These are phyloP conservation scores for Penicillium samsonianum DNA, from an alignment of 495 filamentous ascomycete genomes.

Conservation along the genomic window DNA sequence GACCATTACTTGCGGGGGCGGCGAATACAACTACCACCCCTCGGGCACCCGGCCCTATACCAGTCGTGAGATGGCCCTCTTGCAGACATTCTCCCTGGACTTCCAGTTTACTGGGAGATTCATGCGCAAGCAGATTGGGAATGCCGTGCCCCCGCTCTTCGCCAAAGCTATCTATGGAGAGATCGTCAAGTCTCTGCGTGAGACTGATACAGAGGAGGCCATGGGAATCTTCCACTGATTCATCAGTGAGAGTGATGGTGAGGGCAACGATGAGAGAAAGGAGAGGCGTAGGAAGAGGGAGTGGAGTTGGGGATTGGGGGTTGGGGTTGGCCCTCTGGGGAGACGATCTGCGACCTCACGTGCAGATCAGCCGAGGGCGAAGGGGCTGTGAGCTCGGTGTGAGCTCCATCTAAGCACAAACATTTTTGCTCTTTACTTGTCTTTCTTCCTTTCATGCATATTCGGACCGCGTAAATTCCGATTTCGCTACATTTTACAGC, in stretches of 20 bases:
- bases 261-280: neutral
- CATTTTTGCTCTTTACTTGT: neutral
- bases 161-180: conserved; percentile 61
- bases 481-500: neutral
- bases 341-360: conserved; percentile 6
- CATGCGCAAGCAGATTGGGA: conserved; percentile 76
- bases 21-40: conserved; percentile 67
- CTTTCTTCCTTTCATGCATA: neutral
- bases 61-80: conserved; percentile 67
- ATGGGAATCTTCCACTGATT: conserved; percentile 1
- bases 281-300: neutral
- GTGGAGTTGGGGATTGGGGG: neutral
- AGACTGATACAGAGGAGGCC: conserved; percentile 51
- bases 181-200: conserved; percentile 56
- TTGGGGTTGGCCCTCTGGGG: neutral
- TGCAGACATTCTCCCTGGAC: conserved; percentile 72
- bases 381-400: neutral
- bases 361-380: conserved; percentile 9
- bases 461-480: conserved; percentile 1
- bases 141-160: conserved; percentile 74
- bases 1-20: conserved; percentile 72
- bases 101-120: conserved; percentile 56
- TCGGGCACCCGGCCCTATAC: conserved; percentile 68
- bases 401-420: neutral
- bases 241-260: neutral